Conservation (phyloP, 2,329 filamentous ascomycete species). For the Cladosporium sp. region DNA sequence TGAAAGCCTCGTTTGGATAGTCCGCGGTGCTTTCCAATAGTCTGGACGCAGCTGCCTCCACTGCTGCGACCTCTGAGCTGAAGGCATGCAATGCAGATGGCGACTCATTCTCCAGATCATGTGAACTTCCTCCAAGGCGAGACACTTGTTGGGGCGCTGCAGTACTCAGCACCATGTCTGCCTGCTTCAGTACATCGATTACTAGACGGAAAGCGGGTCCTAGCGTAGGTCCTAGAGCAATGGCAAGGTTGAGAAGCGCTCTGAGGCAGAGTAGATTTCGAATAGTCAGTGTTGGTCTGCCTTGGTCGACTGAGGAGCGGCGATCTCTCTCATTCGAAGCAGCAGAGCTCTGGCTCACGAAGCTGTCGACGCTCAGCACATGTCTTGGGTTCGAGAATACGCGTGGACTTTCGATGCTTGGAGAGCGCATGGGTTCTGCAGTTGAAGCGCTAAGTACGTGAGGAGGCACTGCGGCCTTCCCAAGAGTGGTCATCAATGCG, state of each 20-base stretch:
- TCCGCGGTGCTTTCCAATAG: conserved; percentile 89
- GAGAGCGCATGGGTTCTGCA: conserved; percentile 24
- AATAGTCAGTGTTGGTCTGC: conserved; percentile 64
- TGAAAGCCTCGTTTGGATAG: conserved; percentile 78
- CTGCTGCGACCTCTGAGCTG: conserved; percentile 75
- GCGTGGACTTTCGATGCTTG: conserved; percentile 49
- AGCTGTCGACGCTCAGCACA: conserved; percentile 67
- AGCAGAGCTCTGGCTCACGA: conserved; percentile 57
- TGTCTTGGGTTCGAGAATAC: conserved; percentile 68
- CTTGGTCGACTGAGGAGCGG: conserved; percentile 53
- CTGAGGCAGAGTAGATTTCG: conserved; percentile 86
- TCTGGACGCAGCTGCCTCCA: conserved; percentile 79
- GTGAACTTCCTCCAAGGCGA: conserved; percentile 19
- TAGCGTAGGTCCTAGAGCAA: conserved; percentile 85
- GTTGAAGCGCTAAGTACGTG: conserved; percentile 52
- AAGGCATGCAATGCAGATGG: conserved; percentile 40
- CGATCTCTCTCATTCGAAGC: conserved; percentile 54
- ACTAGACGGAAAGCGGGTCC: conserved; percentile 84
- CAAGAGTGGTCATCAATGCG: conserved; percentile 88
- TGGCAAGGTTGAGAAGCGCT: conserved; percentile 90
- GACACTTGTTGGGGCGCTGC: conserved; percentile 28
- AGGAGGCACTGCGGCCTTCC: conserved; percentile 86
- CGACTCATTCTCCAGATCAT: conserved; percentile 21
- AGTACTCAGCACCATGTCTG: conserved; percentile 72
- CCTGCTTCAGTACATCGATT: conserved; percentile 86